Conservation (phyloP, 1,284 basidiomycete species). For the Cryptococcus depauperatus region DNA sequence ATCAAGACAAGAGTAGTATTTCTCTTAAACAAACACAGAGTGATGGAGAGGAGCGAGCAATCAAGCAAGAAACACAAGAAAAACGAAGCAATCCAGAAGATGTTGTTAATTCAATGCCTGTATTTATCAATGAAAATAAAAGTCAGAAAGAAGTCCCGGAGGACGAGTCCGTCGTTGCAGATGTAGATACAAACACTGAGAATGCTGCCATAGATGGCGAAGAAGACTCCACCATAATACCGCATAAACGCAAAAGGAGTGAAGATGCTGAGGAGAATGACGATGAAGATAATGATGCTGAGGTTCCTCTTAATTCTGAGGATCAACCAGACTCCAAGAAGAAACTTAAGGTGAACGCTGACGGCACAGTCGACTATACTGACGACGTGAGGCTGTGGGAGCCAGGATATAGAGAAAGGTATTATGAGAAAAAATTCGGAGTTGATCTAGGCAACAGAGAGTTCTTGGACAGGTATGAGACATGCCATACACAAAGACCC, state of each 20-base stretch:
- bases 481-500: neutral
- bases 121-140: constrained; percentile 45
- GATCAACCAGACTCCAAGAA: constrained; percentile 47
- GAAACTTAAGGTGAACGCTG: constrained; percentile 66
- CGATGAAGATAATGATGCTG: constrained; percentile 47
- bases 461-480: constrained; percentile 67
- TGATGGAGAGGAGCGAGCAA: constrained; percentile 19
- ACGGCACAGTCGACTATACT: constrained; percentile 60
- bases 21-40: constrained; percentile 19
- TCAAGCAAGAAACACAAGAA: constrained; percentile 13
- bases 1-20: constrained; percentile 15
- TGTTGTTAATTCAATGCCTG: constrained; percentile 20
- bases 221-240: neutral
- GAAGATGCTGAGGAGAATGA: constrained; percentile 51
- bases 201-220: constrained; percentile 8
- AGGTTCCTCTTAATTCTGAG: constrained; percentile 40
- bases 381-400: constrained; percentile 92
- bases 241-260: constrained; percentile 11
- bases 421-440: constrained; percentile 91
- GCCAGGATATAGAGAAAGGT: constrained; percentile 88
- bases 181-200: constrained; percentile 7
- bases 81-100: constrained; percentile 20
- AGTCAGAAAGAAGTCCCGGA: constrained; percentile 24
- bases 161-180: constrained; percentile 12
- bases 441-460: constrained; percentile 62